Base-by-base conservation (phyloP, 2,329 filamentous ascomycete species). In the Bipolaris cookei region DNA sequence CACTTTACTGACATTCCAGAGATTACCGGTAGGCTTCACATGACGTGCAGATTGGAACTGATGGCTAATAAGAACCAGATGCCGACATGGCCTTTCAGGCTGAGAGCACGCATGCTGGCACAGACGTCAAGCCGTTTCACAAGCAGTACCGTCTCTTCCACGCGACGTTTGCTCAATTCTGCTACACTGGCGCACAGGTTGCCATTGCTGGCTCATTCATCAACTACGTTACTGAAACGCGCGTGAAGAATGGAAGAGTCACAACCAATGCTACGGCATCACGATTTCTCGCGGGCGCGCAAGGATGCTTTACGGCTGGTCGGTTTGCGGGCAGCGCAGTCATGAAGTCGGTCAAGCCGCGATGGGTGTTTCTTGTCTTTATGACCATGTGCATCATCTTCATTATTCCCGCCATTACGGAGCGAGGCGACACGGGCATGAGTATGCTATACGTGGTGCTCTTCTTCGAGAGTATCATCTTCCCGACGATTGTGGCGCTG, bases 381-480 rank as follows among this genome's bases (percentile, higher is more conserved):
- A 77, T 92, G 61, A 83, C 20, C 5, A 50, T 62, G 49, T 61
- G 59, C 43, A 84, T 91, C 71, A 80, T 90, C 42, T 78, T 91
- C 64, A 77, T 82, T 49, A 77, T 83, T 5, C 79, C 82, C 0
- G 74, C 82, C 10, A 85, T 87, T 55, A 81, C 78, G 5, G 79
- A 82, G n/a, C 73, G 71, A 14, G 83, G 81, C 28, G 81, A 82
- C 53, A 76, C 78, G 0, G 83, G 83, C 14, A 80, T 87, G 54
- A 80, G 86, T n/a, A 88, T 91, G 62, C 78, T 90, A 2, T 81
- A 88, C 37, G 67, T 93, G 25, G 89, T 90, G 62, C 88, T 91
- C 63, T 91, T 96, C 75, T 91, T 90, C 69, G 91, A 94, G 74
- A 90, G 88, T 0, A 91, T 92, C 49, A 86, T 91, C 65, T 96